Base-by-base conservation (phyloP, 2,329 filamentous ascomycete genomes). In the Penicillium sp. region DNA sequence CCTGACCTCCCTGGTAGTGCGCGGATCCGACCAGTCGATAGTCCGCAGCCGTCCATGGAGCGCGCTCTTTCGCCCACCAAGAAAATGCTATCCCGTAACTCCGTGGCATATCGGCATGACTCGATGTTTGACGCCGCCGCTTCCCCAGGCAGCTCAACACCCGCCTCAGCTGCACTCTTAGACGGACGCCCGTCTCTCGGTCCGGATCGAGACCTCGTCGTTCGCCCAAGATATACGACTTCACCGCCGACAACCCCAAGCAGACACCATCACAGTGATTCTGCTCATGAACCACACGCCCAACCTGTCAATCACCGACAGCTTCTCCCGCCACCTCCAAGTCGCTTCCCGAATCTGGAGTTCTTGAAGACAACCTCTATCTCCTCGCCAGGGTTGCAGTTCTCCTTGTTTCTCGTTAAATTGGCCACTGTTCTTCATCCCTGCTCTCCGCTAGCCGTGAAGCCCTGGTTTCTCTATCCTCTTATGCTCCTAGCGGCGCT, bases 401-500 rank as follows among this genome's bases (percentile, higher is more conserved):
- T 87, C 2, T 53, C 64, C 1, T 53, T 90, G 1, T 90, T 94
- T 53, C 60, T 84, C 4, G 50, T 76, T 34, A 95, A 94, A 63
- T 67, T 89, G 7, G 67, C 76, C 9, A 79, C 80, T 0, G 65
- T 93, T 7, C 74, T 77, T 2, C 73, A 76, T 32, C 78, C 83
- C 1, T 95, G 89, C 62, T 80, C 80, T 60, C 88, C 88, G 0
- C 81, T 82, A 41, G 80, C 81, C 29, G 74, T 79, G n/a, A 82
- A 77, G 30, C 70, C 79, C 5, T 77, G 77, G 62, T 66, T 89
- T 4, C 73, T 80, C 4, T 81, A 84, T 50, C 80, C 84, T 3
- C 69, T 94, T 2, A 67, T 94, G 4, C 65, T 77, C 3, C 62
- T 91, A 6, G 87, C 87, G 7, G 79, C 77, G 1, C 53, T 88